A percentile compares a stretch with the other conserved stretches of the same genome.
phyloP scores from a whole-genome alignment of 2,329 filamentous ascomycete species.

The Xylaria sp. region DNA sequence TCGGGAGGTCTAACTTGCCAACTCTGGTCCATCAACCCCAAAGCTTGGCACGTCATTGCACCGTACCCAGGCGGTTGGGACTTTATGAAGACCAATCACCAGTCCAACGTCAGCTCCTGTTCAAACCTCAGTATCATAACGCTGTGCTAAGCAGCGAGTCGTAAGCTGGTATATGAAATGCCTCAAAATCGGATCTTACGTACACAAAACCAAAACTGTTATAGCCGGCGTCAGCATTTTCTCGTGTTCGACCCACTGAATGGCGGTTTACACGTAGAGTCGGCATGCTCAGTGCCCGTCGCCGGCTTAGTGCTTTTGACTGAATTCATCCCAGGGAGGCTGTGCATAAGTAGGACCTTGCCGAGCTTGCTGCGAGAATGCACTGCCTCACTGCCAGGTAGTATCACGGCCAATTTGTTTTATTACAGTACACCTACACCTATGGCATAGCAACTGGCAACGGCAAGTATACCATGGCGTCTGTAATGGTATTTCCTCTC shows the following conservation, averaged over 20 bases:
- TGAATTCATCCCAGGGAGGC: conserved; percentile 9
- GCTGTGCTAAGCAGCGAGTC: background rate
- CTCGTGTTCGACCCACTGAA: conserved; percentile 22
- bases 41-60: conserved; percentile 4
- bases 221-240: conserved; percentile 16
- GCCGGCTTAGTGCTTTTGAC: background rate
- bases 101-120: background rate
- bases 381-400: conserved; percentile 4
- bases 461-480: too few species aligned
- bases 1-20: background rate
- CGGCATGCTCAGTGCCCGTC: background rate
- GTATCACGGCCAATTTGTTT: conserved; percentile 5
- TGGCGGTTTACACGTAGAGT: background rate
- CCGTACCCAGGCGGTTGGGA: background rate
- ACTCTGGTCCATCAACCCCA: background rate
- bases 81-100: background rate
- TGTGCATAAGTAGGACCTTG: background rate
- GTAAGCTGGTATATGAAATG: background rate
- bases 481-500: too few species aligned
- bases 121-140: background rate
- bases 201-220: background rate
- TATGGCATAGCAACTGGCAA: too few species aligned
- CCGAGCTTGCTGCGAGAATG: background rate
- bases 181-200: background rate
- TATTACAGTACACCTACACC: conserved; percentile 7